These are phyloP conservation scores for Exophiala spinifera DNA, from an alignment of 2,329 filamentous ascomycete species.

Conservation along the genomic window DNA sequence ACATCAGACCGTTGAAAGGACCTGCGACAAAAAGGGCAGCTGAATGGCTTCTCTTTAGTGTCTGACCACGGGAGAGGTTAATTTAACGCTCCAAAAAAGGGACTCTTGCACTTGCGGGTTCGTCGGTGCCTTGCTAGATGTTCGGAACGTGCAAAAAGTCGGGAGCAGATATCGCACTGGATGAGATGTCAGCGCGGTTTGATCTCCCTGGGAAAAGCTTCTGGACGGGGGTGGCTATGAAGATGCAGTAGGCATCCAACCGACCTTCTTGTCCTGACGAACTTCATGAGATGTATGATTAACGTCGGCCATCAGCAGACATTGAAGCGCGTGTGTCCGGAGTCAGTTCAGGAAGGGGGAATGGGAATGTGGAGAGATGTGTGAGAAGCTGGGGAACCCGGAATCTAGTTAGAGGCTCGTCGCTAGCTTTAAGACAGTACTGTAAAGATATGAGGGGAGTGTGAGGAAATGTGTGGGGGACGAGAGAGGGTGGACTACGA, in stretches of 20 bases:
- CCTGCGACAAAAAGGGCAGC: constrained; percentile 9
- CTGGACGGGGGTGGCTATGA: too few species aligned
- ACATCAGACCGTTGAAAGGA: constrained; percentile 16
- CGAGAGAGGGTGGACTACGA: too few species aligned
- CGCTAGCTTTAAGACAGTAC: too few species aligned
- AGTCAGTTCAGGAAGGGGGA: background rate
- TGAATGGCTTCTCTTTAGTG: constrained; percentile 17
- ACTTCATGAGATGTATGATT: constrained; percentile 1
- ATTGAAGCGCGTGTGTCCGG: background rate
- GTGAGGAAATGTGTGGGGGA: too few species aligned
- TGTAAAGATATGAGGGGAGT: too few species aligned
- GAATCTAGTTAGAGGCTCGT: background rate
- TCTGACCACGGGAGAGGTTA: background rate
- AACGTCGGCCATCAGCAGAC: constrained; percentile 4
- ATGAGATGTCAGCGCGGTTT: background rate
- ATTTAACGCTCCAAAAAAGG: background rate
- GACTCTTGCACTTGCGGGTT: background rate
- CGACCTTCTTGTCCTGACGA: constrained; percentile 15
- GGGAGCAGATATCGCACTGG: constrained; percentile 16
- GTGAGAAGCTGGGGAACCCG: constrained; percentile 3
- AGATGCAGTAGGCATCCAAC: background rate
- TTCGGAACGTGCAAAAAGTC: constrained; percentile 15
- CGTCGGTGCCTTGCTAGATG: constrained; percentile 15
- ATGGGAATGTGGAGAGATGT: background rate
- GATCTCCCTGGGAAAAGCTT: too few species aligned